phyloP scores from a whole-genome alignment of 768 basidiomycete genomes.

The Boletus rubropictus region DNA sequence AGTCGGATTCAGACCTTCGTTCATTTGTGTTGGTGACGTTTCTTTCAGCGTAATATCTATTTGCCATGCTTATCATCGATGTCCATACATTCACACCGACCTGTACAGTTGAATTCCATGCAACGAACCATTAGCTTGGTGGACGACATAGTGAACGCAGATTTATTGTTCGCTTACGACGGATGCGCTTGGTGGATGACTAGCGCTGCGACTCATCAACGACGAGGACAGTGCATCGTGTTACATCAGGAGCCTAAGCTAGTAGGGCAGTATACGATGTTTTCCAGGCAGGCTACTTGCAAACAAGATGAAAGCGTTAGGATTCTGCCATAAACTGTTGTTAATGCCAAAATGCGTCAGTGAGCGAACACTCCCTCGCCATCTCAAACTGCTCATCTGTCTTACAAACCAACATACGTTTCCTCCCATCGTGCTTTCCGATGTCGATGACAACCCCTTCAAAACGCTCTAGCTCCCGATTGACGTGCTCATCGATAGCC shows the following conservation, averaged over 20 bases:
- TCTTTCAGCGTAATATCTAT: slow-evolving; percentile 16
- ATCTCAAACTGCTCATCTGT: slow-evolving; percentile 62
- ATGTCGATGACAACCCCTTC: slow-evolving; percentile 46
- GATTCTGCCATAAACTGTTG: no score
- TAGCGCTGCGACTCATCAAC: no score
- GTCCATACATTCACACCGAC: background rate
- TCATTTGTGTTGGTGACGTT: background rate
- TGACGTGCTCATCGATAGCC: slow-evolving; percentile 43
- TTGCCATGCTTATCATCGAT: background rate
- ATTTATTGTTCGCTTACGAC: no score
- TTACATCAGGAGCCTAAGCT: no score
- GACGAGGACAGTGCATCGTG: no score
- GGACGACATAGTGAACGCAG: background rate
- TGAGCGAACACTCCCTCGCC: slow-evolving; percentile 36
- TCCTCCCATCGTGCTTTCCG: slow-evolving; percentile 26
- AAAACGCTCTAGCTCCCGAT: slow-evolving; percentile 32
- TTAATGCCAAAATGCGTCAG: slow-evolving; percentile 15
- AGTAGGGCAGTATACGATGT: no score
- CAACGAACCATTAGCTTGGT: background rate
- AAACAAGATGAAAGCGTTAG: no score
- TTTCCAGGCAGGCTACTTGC: no score
- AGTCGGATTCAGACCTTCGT: background rate
- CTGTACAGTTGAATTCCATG: slow-evolving; percentile 3
- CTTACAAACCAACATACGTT: slow-evolving; percentile 50
- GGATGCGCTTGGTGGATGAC: no score